Percentiles rank a stretch among this genome's conserved stretches.
Conservation (phyloP, 2,329 filamentous ascomycete species). For the Verticillium nubilum region DNA sequence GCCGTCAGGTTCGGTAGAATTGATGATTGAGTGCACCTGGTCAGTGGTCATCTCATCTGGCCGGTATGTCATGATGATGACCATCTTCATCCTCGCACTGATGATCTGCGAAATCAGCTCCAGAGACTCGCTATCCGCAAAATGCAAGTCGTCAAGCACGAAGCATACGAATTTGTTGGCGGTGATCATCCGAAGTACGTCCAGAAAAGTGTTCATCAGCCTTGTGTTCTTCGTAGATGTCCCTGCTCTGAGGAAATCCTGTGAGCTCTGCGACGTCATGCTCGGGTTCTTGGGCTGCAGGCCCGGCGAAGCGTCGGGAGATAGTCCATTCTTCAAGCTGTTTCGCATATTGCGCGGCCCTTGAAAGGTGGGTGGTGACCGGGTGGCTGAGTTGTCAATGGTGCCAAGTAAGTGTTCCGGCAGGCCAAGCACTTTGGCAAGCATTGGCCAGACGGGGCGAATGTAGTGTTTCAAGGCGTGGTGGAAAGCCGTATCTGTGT, state of each 20-base stretch:
- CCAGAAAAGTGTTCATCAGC: conserved; percentile 82
- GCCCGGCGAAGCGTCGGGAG: conserved; percentile 38
- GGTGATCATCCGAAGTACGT: conserved; percentile 77
- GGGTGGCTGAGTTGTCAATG: conserved; percentile 29
- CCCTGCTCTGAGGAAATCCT: conserved; percentile 55
- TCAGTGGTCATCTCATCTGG: conserved; percentile 59
- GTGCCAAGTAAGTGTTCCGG: conserved; percentile 65
- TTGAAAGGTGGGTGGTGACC: conserved; percentile 31
- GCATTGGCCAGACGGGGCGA: conserved; percentile 57
- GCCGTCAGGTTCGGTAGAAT: conserved; percentile 50
- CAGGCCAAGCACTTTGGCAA: conserved; percentile 56
- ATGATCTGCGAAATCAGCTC: conserved; percentile 81
- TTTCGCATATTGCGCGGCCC: conserved; percentile 24
- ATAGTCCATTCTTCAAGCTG: conserved; percentile 34
- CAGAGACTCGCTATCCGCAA: conserved; percentile 80
- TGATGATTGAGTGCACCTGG: conserved; percentile 48
- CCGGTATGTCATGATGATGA: conserved; percentile 72
- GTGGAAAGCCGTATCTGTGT: conserved; percentile 60
- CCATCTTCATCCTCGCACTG: conserved; percentile 70
- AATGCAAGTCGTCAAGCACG: conserved; percentile 84
- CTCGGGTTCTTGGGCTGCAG: conserved; percentile 23
- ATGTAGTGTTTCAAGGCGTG: conserved; percentile 56
- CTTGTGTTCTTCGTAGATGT: conserved; percentile 61
- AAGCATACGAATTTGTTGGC: conserved; percentile 83
- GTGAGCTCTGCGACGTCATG: conserved; percentile 44